Conservation (phyloP, 2,329 filamentous ascomycete species). For the Fusarium sp. region DNA sequence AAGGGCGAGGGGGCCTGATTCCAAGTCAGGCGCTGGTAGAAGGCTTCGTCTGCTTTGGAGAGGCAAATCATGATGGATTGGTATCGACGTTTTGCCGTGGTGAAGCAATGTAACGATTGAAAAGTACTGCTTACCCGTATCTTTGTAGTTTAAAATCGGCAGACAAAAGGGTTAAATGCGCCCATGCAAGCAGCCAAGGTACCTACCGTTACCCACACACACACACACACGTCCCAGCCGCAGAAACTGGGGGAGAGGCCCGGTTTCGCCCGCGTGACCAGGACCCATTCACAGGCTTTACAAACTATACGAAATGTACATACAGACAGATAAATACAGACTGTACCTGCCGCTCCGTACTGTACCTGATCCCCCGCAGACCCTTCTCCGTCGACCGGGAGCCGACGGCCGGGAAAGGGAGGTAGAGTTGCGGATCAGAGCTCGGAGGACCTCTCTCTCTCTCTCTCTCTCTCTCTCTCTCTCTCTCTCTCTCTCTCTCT, state of each 20-base stretch:
- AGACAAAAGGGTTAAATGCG: constrained; percentile 36
- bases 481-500: too few relatives aligned
- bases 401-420: constrained; percentile 20
- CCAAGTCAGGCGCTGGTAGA: constrained; percentile 58
- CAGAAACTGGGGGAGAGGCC: constrained; percentile 37
- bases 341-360: constrained; percentile 9
- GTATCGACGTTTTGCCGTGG: not conserved
- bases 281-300: too few relatives aligned
- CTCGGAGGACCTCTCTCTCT: constrained; percentile 36
- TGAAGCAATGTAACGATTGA: constrained; percentile 12
- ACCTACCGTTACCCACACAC: not conserved
- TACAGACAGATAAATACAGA: too few relatives aligned
- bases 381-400: constrained; percentile 29
- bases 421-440: constrained; percentile 10
- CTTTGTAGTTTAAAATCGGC: constrained; percentile 10
- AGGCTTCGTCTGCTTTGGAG: constrained; percentile 62
- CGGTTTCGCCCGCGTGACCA: constrained; percentile 41
- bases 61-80: constrained; percentile 59
- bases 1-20: constrained; percentile 64
- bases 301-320: too few relatives aligned
- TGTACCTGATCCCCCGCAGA: constrained; percentile 14
- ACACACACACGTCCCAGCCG: constrained; percentile 17
- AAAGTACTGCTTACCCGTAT: not conserved
- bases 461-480: too few relatives aligned
- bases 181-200: too few relatives aligned